Conservation (phyloP, 179 eudicot species). For the Monotropa hypopitys region DNA sequence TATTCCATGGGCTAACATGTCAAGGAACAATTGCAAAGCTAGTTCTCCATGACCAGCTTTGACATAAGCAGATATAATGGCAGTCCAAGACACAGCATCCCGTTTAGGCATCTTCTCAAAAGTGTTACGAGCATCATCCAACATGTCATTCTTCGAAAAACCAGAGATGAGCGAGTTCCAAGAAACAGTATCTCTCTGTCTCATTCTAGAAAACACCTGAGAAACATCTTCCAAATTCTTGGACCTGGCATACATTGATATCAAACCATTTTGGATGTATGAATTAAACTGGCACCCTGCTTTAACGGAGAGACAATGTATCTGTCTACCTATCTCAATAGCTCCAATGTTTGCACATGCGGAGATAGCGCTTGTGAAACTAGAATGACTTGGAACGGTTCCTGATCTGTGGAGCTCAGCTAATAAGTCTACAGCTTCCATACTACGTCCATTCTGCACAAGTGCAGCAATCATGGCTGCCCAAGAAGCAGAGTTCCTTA, state of each 20-base stretch:
- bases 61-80: slow-evolving; percentile 30
- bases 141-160: slow-evolving; percentile 21
- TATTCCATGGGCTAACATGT: slow-evolving; percentile 23
- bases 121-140: slow-evolving; percentile 23
- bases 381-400: slow-evolving; percentile 26
- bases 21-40: slow-evolving; percentile 27
- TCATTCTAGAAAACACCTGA: slow-evolving; percentile 26
- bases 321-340: slow-evolving; percentile 29
- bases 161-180: slow-evolving; percentile 37
- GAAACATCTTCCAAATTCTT: slow-evolving; percentile 35
- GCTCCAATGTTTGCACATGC: slow-evolving; percentile 34
- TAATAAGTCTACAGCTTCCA: slow-evolving; percentile 30
- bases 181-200: slow-evolving; percentile 27
- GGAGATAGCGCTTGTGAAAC: slow-evolving; percentile 31
- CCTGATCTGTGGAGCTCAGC: slow-evolving; percentile 26
- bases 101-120: slow-evolving; percentile 37
- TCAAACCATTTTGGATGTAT: slow-evolving; percentile 28
- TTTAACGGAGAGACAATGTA: slow-evolving; percentile 33
- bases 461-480: slow-evolving; percentile 37
- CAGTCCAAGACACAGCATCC: slow-evolving; percentile 44
- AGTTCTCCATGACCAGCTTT: slow-evolving; percentile 23
- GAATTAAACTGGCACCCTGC: slow-evolving; percentile 19
- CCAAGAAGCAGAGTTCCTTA: slow-evolving; percentile 32
- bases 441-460: slow-evolving; percentile 22
- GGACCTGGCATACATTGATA: slow-evolving; percentile 40